phyloP scores from a whole-genome alignment of 441 rosid species.

The Lepidium campestre region DNA sequence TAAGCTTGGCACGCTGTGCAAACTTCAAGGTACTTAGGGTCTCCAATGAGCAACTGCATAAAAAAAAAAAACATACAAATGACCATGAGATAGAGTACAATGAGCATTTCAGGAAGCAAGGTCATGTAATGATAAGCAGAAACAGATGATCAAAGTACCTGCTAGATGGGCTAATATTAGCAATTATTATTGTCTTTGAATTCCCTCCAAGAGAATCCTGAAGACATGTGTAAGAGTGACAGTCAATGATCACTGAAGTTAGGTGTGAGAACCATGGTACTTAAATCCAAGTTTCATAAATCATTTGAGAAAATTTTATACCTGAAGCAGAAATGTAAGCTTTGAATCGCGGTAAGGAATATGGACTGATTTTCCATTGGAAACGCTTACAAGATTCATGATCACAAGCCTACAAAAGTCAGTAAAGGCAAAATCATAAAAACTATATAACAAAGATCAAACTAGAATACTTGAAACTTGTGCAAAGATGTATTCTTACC shows the following conservation, averaged over 20 bases:
- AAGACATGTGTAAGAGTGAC: conserved; percentile 13
- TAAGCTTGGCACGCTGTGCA: conserved; percentile 98
- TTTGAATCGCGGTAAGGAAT: conserved; percentile 98
- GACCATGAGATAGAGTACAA: neutral
- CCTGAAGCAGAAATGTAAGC: conserved; percentile 99
- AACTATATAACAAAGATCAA: neutral
- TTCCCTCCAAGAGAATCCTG: conserved; percentile 99
- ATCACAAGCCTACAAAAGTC: conserved; percentile 77
- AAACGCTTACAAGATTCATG: conserved; percentile 92
- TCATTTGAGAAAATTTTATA: conserved; percentile 7
- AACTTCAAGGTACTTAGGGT: conserved; percentile 96
- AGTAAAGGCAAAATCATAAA: conserved; percentile 3
- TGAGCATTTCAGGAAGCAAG: neutral
- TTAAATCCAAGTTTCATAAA: neutral
- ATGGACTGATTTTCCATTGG: conserved; percentile 93
- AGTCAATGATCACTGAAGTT: conserved; percentile 2
- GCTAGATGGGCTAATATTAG: conserved; percentile 64
- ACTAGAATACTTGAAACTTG: neutral
- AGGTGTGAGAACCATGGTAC: neutral
- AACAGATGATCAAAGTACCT: conserved; percentile 8
- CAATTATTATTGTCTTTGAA: conserved; percentile 87
- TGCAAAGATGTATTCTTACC: conserved; percentile 40
- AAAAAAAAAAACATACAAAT: neutral
- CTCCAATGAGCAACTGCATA: conserved; percentile 86
- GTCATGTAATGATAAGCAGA: neutral